Base-by-base conservation (phyloP, 2,329 filamentous ascomycete genomes). In the Parastagonospora avenae region DNA sequence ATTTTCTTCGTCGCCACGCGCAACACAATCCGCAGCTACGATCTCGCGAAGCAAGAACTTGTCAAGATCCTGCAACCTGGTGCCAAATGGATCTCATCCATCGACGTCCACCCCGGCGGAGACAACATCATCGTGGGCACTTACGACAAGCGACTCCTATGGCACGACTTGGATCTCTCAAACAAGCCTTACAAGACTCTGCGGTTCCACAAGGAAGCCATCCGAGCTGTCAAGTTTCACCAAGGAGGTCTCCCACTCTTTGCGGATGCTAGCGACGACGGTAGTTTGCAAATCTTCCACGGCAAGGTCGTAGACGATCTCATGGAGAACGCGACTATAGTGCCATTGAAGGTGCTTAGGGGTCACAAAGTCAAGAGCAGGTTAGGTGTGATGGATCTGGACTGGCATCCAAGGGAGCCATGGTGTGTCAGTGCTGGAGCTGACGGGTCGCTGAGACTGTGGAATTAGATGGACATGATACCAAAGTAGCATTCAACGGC, bases 1-100 rank as follows among this genome's bases (percentile, higher is more conserved):
- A 85, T 96, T 42, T 92, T 99, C 78, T 97, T 97, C 70, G 91
- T 99, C 48, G 94, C 94, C 2, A 97, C 95, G 9, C 92, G 96
- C 74, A 90, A 93, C 64, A 89, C 89, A 50, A 92, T 99, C 68
- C 89, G 94, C 49, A 90, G 90, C 68, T 99, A 99, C 77, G 94
- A 99, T 73, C 83, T 99, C 39, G 89, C 93, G 59, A 88, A 88
- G 65, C 92, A 97, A 72, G 90, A 95, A 68, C 85, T 99, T 30
- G 84, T 97, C 74, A 96, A 96, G 79, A 91, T 94, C 51, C 80
- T 99, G 51, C 91, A 96, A 70, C 94, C 94, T 0, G 94, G 94
- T 67, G 92, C 93, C 2, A 87, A 92, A 58, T 92, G 92, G 91
- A 97, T 99, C 63, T 95, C 90, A 2, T 91, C 87, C 12, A 93